Evolutionary conservation across 768 basidiomycete species (phyloP).

Genomic region (Mycena filopes): DNA sequence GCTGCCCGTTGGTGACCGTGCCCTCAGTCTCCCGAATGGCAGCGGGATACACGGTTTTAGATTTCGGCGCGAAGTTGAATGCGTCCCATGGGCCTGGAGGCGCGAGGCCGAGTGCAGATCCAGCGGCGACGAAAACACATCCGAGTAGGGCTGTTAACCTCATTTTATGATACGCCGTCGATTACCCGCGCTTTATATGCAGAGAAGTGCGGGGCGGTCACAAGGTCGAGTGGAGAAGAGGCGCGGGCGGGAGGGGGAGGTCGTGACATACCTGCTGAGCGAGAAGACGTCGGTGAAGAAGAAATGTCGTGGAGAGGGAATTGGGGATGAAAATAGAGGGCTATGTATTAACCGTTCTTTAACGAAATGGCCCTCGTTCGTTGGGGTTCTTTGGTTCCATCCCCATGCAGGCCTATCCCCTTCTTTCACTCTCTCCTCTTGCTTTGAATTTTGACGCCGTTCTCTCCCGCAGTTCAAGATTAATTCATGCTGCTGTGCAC

Average conservation of each 20-base stretch:
- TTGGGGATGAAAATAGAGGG: too few relatives aligned
- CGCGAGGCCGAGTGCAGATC: constrained; percentile 39
- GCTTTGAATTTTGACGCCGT: too few relatives aligned
- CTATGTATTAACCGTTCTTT: too few relatives aligned
- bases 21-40: constrained; percentile 53
- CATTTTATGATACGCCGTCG: constrained; percentile 13
- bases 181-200: constrained; percentile 15
- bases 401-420: background rate
- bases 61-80: constrained; percentile 61
- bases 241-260: constrained; percentile 5
- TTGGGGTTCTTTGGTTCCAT: too few relatives aligned
- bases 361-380: too few relatives aligned
- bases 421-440: too few relatives aligned
- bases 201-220: constrained; percentile 20
- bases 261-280: constrained; percentile 22
- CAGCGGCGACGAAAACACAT: background rate
- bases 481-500: too few relatives aligned
- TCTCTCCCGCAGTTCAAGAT: too few relatives aligned
- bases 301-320: too few relatives aligned
- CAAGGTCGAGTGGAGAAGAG: constrained; percentile 3
- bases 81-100: constrained; percentile 63
- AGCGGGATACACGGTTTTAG: constrained; percentile 56
- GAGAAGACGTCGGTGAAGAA: background rate
- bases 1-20: constrained; percentile 42
- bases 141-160: background rate